A percentile compares a stretch with the other conserved stretches of the same genome.
phyloP scores from a whole-genome alignment of 805 yeast genomes.

The Jamesozyma spencerorum region DNA sequence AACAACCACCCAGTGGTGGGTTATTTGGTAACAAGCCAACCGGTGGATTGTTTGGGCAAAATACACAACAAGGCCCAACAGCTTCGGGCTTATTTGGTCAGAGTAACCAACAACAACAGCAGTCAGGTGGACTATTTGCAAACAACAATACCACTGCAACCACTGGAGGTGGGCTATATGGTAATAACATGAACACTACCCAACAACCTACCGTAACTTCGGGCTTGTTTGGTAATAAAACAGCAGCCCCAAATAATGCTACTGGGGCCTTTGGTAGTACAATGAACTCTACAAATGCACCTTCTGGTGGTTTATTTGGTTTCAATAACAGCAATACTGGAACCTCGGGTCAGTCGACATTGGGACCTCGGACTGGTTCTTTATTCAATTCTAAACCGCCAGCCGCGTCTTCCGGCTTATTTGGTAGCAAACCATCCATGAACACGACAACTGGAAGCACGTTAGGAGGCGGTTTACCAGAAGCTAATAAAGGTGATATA shows the following conservation, averaged over 20 bases:
- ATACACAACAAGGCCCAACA: constrained; percentile 10
- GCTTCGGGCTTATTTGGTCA: constrained; percentile 24
- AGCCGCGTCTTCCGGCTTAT: constrained; percentile 29
- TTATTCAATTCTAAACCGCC: constrained; percentile 4
- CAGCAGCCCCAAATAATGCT: neutral
- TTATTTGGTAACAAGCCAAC: constrained; percentile 29
- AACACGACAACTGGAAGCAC: constrained; percentile 3
- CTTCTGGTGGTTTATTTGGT: constrained; percentile 13
- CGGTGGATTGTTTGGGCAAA: constrained; percentile 30
- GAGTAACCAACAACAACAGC: constrained; percentile 4
- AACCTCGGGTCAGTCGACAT: neutral
- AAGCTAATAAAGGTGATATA: no score
- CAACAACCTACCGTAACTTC: neutral
- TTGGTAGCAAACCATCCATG: constrained; percentile 3
- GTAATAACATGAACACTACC: constrained; percentile 4
- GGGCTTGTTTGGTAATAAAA: constrained; percentile 11
- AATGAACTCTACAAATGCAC: neutral
- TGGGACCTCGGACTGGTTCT: constrained; percentile 1
- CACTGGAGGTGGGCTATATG: constrained; percentile 9
- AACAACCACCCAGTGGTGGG: neutral
- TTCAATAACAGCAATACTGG: neutral
- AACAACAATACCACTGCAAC: constrained; percentile 7
- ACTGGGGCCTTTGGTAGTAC: constrained; percentile 18
- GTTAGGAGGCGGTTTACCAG: no score
- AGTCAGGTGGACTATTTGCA: constrained; percentile 17